A percentile compares a stretch with the other conserved stretches of the same genome.
phyloP scores from a whole-genome alignment of 371 early-diverging fungal species.

The Gilbertella persicaria region DNA sequence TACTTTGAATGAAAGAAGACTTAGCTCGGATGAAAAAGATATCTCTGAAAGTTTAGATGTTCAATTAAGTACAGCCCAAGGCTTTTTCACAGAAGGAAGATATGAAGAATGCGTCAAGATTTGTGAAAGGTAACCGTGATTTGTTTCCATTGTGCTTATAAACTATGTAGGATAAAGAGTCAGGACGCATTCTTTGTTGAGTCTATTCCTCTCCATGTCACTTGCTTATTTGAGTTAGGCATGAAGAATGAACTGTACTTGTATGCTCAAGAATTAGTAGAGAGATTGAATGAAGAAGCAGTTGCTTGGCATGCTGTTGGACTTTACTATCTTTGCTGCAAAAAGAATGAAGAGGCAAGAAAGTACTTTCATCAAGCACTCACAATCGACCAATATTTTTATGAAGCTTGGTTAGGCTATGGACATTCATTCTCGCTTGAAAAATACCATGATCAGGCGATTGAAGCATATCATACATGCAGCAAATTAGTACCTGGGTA shows the following conservation, averaged over 20 bases:
- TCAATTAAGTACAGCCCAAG: constrained; percentile 61
- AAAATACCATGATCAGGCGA: constrained; percentile 78
- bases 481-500: constrained; percentile 69
- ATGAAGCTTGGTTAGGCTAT: constrained; percentile 76
- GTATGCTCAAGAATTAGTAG: constrained; percentile 43
- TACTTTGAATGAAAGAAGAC: constrained; percentile 40
- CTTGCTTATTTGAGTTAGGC: constrained; percentile 65
- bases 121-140: constrained; percentile 53
- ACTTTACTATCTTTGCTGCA: constrained; percentile 65
- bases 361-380: constrained; percentile 56
- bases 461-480: constrained; percentile 70
- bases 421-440: constrained; percentile 80
- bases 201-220: constrained; percentile 61
- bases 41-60: constrained; percentile 60
- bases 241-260: constrained; percentile 65
- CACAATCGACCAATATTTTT: constrained; percentile 61
- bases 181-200: constrained; percentile 61
- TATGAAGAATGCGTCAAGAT: constrained; percentile 60
- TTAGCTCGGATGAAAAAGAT: constrained; percentile 45
- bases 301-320: constrained; percentile 77
- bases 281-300: constrained; percentile 31
- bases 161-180: constrained; percentile 50
- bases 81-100: constrained; percentile 50
- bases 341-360: constrained; percentile 62
- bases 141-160: background rate